A percentile compares a stretch with the other conserved stretches of the same genome.
These are phyloP conservation scores for Kwoniella sp. DNA, from an alignment of 768 basidiomycete genomes.

Conservation along the genomic window DNA sequence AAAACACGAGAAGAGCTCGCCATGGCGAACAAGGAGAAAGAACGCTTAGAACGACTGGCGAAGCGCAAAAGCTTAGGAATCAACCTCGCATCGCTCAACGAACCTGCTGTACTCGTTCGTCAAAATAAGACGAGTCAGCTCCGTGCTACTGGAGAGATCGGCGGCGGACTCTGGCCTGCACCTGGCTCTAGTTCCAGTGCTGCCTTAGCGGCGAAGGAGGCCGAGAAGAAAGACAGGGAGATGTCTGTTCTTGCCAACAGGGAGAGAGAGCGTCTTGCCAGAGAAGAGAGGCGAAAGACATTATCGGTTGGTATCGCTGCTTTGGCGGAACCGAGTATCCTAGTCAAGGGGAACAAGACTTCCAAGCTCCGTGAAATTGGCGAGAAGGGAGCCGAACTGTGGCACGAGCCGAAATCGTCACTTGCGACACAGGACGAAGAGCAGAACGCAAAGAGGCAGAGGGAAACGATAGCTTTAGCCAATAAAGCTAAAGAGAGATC, in stretches of 20 bases:
- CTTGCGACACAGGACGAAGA: slow-evolving; percentile 2
- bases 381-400: background rate
- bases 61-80: background rate
- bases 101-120: background rate
- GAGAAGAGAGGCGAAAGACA: slow-evolving; percentile 16
- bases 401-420: slow-evolving; percentile 1
- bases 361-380: slow-evolving; percentile 8
- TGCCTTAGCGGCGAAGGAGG: background rate
- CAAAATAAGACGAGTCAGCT: slow-evolving; percentile 14
- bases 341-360: slow-evolving; percentile 8
- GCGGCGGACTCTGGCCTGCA: background rate
- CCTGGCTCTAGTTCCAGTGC: too few species aligned
- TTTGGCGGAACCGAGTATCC: background rate
- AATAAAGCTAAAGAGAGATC: background rate
- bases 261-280: slow-evolving; percentile 10
- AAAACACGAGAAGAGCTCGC: slow-evolving; percentile 11
- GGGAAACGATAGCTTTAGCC: background rate
- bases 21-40: slow-evolving; percentile 8
- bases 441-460: background rate
- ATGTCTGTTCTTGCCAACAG: slow-evolving; percentile 1
- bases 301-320: background rate
- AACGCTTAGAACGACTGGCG: background rate
- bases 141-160: slow-evolving; percentile 8
- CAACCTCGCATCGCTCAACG: background rate
- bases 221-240: background rate